Evolutionary conservation across 2,329 filamentous ascomycete species (phyloP), one percentile per base, ranked within the genome.

Genomic region (Tolypocladium amazonense): DNA sequence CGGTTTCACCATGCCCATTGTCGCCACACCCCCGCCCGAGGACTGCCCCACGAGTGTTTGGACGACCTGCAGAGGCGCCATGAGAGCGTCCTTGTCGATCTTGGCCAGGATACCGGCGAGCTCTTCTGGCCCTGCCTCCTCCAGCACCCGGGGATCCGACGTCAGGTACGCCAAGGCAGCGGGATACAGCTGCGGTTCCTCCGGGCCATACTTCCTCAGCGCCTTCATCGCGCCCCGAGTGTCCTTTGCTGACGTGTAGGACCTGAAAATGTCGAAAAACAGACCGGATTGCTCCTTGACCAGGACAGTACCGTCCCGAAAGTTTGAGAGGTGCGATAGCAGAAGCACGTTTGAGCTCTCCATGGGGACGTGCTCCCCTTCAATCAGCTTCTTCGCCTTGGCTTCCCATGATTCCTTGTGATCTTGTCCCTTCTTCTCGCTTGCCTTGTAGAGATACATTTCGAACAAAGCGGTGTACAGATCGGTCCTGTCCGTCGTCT

Each of bases 21-120:
- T 97, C 0, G 95, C 93, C 3, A 97, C 90, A 7, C 87, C 72
- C 8, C 72, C 69, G 20, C 71, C 68, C 0, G 62, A 75, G 60
- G 71, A 79, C 73, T 82, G 78, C n/a, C 79, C 78, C 3, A 97
- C 77, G 0, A 99, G 82, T 0, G 92, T 94, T 73, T 99, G 93
- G 20, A 99, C 94, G 38, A 99, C 94, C 72, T 99, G 94, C 4
- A 99, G 78, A 0, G 94, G 94, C 0, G 94, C 93, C 90, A 99
- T 94, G 43, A 99, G 83, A 0, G 90, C 88, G 67, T 96, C 92
- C 63, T 88, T 83, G 70, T 97, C 90, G 65, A 99, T 97, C 68
- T 90, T 92, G 64, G 85, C 82, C 14, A 99, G 80, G 1, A 99
- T 88, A 0, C 77, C 79, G 59, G 91, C 84, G 12, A 99, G 81